phyloP scores from a whole-genome alignment of 345 rosid genomes.

The Xanthoceras sorbifolium region DNA sequence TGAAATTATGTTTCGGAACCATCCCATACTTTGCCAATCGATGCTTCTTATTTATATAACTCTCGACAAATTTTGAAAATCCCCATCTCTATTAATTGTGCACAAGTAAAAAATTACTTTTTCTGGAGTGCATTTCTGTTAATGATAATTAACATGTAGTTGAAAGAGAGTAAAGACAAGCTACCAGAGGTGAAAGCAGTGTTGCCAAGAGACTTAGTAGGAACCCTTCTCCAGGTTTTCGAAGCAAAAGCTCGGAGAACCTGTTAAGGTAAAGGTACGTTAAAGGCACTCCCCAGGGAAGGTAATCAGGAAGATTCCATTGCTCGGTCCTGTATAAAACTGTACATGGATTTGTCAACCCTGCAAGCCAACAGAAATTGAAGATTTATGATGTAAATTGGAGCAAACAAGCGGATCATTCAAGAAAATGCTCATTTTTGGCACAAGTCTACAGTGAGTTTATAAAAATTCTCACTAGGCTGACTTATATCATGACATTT shows the following conservation, averaged over 20 bases:
- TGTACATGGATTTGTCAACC: constrained; percentile 39
- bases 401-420: background rate
- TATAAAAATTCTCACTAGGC: too few relatives aligned
- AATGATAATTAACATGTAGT: background rate
- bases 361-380: constrained; percentile 17
- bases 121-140: background rate
- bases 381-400: background rate
- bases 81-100: constrained; percentile 34
- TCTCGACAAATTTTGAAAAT: constrained; percentile 39
- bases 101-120: background rate
- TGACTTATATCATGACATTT: too few relatives aligned
- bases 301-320: constrained; percentile 44
- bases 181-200: constrained; percentile 45
- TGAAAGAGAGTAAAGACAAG: background rate
- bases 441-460: too few relatives aligned
- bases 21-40: constrained; percentile 38
- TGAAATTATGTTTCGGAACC: constrained; percentile 45
- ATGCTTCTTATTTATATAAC: constrained; percentile 31
- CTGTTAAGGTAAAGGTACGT: constrained; percentile 39
- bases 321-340: constrained; percentile 42
- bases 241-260: constrained; percentile 50
- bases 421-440: too few relatives aligned
- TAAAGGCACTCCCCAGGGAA: constrained; percentile 50
- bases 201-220: constrained; percentile 36
- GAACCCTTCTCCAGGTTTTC: constrained; percentile 53